These are phyloP conservation scores for Blastocystis sp. DNA, from an alignment of 352 stramenopile species.

Conservation along the genomic window DNA sequence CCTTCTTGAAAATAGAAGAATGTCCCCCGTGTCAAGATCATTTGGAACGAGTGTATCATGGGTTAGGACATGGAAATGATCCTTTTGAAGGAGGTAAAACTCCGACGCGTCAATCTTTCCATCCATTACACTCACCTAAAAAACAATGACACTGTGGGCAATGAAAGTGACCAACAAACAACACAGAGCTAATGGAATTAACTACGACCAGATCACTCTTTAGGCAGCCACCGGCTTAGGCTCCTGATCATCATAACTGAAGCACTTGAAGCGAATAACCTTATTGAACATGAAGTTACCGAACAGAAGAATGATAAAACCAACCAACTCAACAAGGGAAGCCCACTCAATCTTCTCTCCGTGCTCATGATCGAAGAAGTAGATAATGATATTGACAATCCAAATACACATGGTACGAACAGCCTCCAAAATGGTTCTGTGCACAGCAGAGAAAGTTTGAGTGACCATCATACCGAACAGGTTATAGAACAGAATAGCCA, in stretches of 20 bases:
- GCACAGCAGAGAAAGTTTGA: slow-evolving; percentile 69
- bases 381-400: slow-evolving; percentile 69
- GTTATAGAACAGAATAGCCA: slow-evolving; percentile 72
- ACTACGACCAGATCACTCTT: neutral
- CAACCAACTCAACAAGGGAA: slow-evolving; percentile 69
- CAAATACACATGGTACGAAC: slow-evolving; percentile 71
- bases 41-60: slow-evolving; percentile 12
- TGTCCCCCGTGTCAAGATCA: slow-evolving; percentile 56
- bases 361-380: slow-evolving; percentile 65
- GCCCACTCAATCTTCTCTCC: slow-evolving; percentile 63
- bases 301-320: slow-evolving; percentile 69
- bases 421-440: slow-evolving; percentile 71
- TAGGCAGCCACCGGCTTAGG: neutral
- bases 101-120: slow-evolving; percentile 29
- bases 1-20: slow-evolving; percentile 21
- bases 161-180: neutral
- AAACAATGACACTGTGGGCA: neutral
- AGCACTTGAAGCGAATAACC: slow-evolving; percentile 68
- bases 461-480: slow-evolving; percentile 71
- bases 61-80: slow-evolving; percentile 17
- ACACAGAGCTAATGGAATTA: neutral
- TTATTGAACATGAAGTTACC: slow-evolving; percentile 72
- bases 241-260: slow-evolving; percentile 69
- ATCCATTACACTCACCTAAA: neutral
- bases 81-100: neutral